Evolutionary conservation across 495 filamentous ascomycete species (phyloP), one percentile per base, ranked within the genome.

Genomic region (Aspergillus asperescens): DNA sequence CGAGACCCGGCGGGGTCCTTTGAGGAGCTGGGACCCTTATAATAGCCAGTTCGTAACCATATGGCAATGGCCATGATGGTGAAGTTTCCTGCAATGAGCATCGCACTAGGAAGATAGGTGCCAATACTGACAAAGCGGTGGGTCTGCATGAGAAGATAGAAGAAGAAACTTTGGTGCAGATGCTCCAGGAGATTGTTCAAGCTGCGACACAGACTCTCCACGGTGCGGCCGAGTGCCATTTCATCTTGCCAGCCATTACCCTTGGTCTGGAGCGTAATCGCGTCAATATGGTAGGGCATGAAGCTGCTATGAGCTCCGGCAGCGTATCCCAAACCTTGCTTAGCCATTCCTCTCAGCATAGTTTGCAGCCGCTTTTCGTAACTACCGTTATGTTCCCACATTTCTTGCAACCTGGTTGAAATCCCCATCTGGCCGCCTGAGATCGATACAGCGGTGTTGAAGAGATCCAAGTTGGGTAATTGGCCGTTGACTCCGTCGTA

Each of bases 151-250:
- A 98, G 80, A 20, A 98, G 73, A 67, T 98, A 98, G 72, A 98
- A 97, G 77, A 98, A 98, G 77, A 97, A 98, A 63, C 89, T 95
- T 74, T 98, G 93, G 62, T 98, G 93, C 54, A 98, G 81, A 66
- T 97, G 90, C 70, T 98, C 93, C 13, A 98, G 78, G 46, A 98
- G 70, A 63, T 98, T 98, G 70, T 98, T 98, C 66, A 98, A 71
- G 60, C 88, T 94, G 50, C 93, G 78, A 61, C 91, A 94, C 7
- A 91, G 75, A 63, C 89, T 87, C 69, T 98, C 93, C 2, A 97
- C 77, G 0, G 90, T 86, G 28, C 92, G 78, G 7, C 94, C 93
- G 59, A 98, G 77, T 18, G 85, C 85, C 88, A 96, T 96, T 67
- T 97, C 93, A 63, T 98, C 93, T 62, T 97, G 90, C 86, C 89